Evolutionary conservation across 2,329 filamentous ascomycete genomes (phyloP).

Genomic region (Plectosphaerella plurivora): DNA sequence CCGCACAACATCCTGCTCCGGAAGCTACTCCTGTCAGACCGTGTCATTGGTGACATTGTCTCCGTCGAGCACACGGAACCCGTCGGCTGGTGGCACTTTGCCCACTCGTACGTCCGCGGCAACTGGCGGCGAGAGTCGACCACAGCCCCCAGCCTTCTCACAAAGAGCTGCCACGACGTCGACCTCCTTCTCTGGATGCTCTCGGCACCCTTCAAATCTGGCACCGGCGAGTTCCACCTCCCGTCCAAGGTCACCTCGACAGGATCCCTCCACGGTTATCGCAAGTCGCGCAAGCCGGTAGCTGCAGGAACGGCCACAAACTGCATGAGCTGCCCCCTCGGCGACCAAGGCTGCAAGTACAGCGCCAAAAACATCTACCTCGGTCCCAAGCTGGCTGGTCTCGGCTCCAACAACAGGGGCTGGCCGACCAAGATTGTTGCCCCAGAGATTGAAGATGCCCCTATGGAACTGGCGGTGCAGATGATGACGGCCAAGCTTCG

Average conservation of each 20-base stretch:
- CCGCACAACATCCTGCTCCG: constrained; percentile 86
- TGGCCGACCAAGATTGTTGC: constrained; percentile 92
- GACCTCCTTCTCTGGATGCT: constrained; percentile 91
- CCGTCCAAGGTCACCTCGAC: constrained; percentile 72
- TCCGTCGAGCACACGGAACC: constrained; percentile 91
- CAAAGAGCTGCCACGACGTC: constrained; percentile 95
- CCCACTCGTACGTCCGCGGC: constrained; percentile 84
- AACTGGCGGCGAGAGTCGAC: constrained; percentile 85
- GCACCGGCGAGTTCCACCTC: constrained; percentile 56
- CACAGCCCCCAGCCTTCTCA: constrained; percentile 77
- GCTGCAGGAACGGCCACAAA: constrained; percentile 77
- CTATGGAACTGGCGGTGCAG: constrained; percentile 31
- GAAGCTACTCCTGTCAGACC: constrained; percentile 69
- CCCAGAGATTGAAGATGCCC: constrained; percentile 82
- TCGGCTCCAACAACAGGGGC: constrained; percentile 60
- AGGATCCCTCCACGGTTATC: constrained; percentile 76
- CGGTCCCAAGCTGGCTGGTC: constrained; percentile 53
- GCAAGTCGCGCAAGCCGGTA: constrained; percentile 67
- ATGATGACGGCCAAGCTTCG: constrained; percentile 38
- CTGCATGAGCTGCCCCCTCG: constrained; percentile 70
- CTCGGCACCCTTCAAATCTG: constrained; percentile 59
- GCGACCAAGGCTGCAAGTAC: constrained; percentile 73
- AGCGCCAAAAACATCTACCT: constrained; percentile 82
- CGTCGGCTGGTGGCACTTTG: constrained; percentile 94
- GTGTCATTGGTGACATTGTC: constrained; percentile 76